phyloP scores from a whole-genome alignment of 352 stramenopile genomes.

The Pythium apleroticum region DNA sequence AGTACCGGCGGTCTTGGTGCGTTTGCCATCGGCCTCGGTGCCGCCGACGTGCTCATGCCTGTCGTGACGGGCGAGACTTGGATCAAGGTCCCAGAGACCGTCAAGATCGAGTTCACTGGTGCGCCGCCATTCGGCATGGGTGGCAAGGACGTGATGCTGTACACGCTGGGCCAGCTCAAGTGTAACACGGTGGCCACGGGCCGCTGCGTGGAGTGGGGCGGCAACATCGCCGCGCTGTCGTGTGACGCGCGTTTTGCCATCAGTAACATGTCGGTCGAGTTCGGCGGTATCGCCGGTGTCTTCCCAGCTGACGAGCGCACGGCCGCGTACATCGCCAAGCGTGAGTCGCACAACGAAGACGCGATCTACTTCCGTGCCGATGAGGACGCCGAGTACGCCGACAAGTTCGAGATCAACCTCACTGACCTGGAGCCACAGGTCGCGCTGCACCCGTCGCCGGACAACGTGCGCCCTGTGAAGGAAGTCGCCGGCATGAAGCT shows the following conservation, averaged over 20 bases:
- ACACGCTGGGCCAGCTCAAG: constrained; percentile 83
- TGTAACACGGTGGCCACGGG: constrained; percentile 84
- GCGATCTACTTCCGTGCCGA: constrained; percentile 84
- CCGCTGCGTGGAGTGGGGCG: constrained; percentile 77
- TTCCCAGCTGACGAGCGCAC: constrained; percentile 79
- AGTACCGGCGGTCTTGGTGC: constrained; percentile 71
- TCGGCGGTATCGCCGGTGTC: constrained; percentile 81
- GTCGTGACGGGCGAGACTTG: constrained; percentile 85
- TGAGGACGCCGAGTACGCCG: constrained; percentile 67
- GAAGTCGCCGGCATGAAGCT: constrained; percentile 74
- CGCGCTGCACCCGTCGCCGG: constrained; percentile 74
- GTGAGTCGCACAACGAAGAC: constrained; percentile 72
- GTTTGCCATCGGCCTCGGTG: constrained; percentile 77
- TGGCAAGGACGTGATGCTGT: constrained; percentile 87
- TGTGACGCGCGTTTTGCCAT: constrained; percentile 85
- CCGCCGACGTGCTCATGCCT: constrained; percentile 82
- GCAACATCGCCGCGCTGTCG: constrained; percentile 75
- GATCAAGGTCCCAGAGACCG: constrained; percentile 88
- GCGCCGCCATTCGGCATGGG: constrained; percentile 67
- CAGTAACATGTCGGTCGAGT: constrained; percentile 86
- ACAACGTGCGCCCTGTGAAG: constrained; percentile 75
- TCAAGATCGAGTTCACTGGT: constrained; percentile 81
- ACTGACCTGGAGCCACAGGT: constrained; percentile 69
- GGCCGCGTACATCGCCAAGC: constrained; percentile 76
- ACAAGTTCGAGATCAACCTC: constrained; percentile 76